These are phyloP conservation scores for Suillus spraguei DNA, from an alignment of 768 basidiomycete species.

Conservation along the genomic window DNA sequence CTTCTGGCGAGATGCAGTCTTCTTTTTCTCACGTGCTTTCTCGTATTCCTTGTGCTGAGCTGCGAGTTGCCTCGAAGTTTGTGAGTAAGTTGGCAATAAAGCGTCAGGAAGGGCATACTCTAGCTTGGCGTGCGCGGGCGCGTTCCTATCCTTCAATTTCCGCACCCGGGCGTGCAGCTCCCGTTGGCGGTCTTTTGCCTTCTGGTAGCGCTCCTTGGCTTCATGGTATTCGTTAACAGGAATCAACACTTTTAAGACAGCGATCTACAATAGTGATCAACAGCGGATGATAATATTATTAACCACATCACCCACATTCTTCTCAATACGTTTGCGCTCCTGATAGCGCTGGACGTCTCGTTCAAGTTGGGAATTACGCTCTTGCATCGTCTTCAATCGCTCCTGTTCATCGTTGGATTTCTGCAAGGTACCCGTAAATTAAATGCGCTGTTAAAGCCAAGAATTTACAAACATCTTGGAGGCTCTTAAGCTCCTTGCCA, in stretches of 20 bases:
- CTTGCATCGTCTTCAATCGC: slow-evolving; percentile 59
- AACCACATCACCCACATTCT: slow-evolving; percentile 41
- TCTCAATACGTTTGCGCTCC: slow-evolving; percentile 73
- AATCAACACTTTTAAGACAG: slow-evolving; percentile 62
- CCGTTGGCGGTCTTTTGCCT: slow-evolving; percentile 53
- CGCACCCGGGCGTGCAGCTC: slow-evolving; percentile 52
- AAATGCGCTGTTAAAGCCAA: background rate
- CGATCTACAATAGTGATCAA: slow-evolving; percentile 49
- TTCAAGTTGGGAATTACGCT: slow-evolving; percentile 76
- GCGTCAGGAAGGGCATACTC: slow-evolving; percentile 30
- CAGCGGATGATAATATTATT: background rate
- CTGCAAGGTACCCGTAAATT: slow-evolving; percentile 34
- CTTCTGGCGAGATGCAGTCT: slow-evolving; percentile 53
- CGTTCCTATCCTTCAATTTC: slow-evolving; percentile 57
- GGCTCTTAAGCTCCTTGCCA: slow-evolving; percentile 58
- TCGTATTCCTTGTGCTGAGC: slow-evolving; percentile 48
- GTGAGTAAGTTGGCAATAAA: background rate
- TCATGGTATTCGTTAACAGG: slow-evolving; percentile 73
- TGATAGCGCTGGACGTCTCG: slow-evolving; percentile 78
- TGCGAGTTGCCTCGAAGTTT: slow-evolving; percentile 48
- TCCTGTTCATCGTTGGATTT: slow-evolving; percentile 54
- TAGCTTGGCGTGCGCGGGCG: slow-evolving; percentile 65
- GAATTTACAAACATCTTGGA: slow-evolving; percentile 50
- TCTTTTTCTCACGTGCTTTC: slow-evolving; percentile 52
- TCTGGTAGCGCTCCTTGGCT: slow-evolving; percentile 48